Conservation (phyloP, 192 early-diverging fungal genomes). For the Backusella westeae region DNA sequence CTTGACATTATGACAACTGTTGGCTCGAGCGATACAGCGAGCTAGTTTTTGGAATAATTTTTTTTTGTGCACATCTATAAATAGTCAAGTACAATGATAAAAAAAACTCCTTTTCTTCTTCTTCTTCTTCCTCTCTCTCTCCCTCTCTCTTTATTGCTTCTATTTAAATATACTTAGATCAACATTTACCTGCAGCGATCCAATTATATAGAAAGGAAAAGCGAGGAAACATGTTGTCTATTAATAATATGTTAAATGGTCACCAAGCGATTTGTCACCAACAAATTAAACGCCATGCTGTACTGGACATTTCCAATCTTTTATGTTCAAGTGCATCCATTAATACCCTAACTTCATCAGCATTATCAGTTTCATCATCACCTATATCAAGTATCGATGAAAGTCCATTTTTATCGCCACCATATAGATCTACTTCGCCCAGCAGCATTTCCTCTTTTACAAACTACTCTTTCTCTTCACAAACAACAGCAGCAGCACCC, state of each 20-base stretch:
- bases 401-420: slow-evolving; percentile 16
- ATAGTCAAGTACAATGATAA: neutral
- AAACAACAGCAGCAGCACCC: neutral
- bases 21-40: slow-evolving; percentile 6
- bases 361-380: neutral
- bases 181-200: neutral
- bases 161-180: neutral
- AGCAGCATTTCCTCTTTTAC: slow-evolving; percentile 13
- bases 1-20: neutral
- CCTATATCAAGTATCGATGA: neutral
- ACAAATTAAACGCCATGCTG: neutral
- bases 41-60: neutral
- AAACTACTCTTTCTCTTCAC: slow-evolving; percentile 9
- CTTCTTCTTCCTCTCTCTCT: neutral
- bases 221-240: neutral
- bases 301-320: neutral
- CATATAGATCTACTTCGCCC: slow-evolving; percentile 10
- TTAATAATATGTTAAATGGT: neutral
- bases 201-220: neutral
- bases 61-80: neutral
- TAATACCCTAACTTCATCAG: neutral
- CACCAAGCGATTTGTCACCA: neutral
- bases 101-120: neutral
- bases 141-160: neutral
- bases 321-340: neutral